These are phyloP conservation scores for Candida andamanensis DNA, from an alignment of 805 yeast species.

Conservation along the genomic window DNA sequence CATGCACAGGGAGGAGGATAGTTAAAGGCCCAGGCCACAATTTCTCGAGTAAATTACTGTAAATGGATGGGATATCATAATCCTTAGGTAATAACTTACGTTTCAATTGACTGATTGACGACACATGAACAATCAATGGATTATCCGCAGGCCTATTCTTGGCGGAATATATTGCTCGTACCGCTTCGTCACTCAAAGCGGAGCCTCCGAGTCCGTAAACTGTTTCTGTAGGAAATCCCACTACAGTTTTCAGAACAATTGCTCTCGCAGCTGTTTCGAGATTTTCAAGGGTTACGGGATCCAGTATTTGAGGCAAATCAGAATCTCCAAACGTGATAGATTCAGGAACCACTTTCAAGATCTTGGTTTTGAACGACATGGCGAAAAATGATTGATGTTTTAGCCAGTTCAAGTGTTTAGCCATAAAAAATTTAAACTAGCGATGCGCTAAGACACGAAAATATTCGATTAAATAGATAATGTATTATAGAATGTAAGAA, in stretches of 20 bases:
- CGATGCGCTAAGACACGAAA: no score
- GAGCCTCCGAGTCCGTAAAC: constrained; percentile 96
- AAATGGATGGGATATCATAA: constrained; percentile 60
- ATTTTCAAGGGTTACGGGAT: constrained; percentile 46
- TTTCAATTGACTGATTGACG: constrained; percentile 68
- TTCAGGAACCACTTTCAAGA: constrained; percentile 51
- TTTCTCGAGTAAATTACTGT: constrained; percentile 54
- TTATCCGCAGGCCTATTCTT: constrained; percentile 95
- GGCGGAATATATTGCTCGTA: constrained; percentile 72
- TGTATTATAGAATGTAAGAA: no score
- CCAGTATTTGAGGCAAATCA: constrained; percentile 42
- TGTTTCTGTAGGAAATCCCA: constrained; percentile 96
- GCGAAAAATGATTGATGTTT: no score
- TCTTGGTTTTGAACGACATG: constrained; percentile 20
- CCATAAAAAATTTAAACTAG: no score
- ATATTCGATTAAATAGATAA: no score
- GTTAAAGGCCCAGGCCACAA: constrained; percentile 98
- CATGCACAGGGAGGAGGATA: constrained; percentile 63
- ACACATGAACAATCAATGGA: constrained; percentile 86
- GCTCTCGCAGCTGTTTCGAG: constrained; percentile 56
- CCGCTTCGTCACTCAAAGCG: constrained; percentile 68
- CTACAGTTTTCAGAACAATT: constrained; percentile 52
- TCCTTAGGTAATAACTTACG: constrained; percentile 48
- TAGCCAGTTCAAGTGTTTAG: no score
- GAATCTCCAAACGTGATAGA: constrained; percentile 47